phyloP scores from a whole-genome alignment of 192 early-diverging fungal species.

The Linnemannia elongata region DNA sequence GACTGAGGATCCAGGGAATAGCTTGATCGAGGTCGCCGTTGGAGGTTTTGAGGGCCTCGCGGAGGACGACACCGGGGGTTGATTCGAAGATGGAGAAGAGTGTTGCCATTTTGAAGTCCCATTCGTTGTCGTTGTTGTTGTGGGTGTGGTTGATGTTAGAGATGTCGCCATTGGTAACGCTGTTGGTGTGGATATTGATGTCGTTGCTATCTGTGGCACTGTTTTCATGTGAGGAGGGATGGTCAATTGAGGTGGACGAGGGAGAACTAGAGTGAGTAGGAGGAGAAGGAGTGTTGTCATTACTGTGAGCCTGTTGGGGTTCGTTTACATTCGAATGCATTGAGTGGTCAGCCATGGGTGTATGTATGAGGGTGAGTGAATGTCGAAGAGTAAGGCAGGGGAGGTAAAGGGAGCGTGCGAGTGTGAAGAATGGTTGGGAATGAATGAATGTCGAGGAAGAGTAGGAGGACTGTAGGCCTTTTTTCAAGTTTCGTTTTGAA shows the following conservation, averaged over 20 bases:
- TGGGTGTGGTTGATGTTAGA: not conserved
- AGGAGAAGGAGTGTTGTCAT: not conserved
- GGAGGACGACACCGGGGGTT: constrained; percentile 21
- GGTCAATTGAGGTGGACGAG: not conserved
- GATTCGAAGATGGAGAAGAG: constrained; percentile 52
- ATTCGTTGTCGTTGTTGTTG: not conserved
- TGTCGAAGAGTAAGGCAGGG: not conserved
- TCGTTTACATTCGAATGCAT: not conserved
- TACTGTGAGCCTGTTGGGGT: not conserved
- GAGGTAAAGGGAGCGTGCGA: not conserved
- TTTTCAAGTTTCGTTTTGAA: not conserved
- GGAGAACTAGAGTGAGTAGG: not conserved
- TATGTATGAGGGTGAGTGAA: not conserved
- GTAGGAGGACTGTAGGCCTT: not conserved
- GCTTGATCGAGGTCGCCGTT: constrained; percentile 45
- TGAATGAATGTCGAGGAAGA: not conserved
- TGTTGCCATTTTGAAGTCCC: constrained; percentile 49
- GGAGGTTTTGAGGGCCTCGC: constrained; percentile 16
- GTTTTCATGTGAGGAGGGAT: not conserved
- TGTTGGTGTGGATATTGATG: not conserved
- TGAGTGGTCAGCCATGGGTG: not conserved
- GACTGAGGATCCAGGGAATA: constrained; percentile 37
- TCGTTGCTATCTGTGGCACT: not conserved
- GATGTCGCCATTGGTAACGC: not conserved
- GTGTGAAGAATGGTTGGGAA: not conserved